These are phyloP conservation scores for Aegilops bicornis DNA, from an alignment of 176 grass and related monocot genomes.

Conservation along the genomic window DNA sequence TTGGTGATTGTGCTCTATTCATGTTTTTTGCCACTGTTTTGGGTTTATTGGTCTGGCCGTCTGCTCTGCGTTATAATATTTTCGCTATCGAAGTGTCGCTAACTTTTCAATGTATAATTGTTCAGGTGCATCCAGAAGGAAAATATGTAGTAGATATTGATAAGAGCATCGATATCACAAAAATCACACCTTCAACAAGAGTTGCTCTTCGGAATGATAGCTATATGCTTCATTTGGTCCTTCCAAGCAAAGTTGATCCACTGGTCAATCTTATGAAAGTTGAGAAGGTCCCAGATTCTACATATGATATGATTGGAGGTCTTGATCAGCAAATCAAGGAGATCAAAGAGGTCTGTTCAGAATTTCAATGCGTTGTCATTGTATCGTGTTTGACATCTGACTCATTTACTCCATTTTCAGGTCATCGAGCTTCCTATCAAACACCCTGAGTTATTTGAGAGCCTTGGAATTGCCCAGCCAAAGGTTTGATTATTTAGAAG, in stretches of 20 bases:
- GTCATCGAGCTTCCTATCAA: conserved; percentile 99
- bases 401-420: conserved; percentile 44
- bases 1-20: background rate
- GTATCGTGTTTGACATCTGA: background rate
- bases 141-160: conserved; percentile 98
- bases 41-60: background rate
- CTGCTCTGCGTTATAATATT: background rate
- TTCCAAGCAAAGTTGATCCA: conserved; percentile 98
- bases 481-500: conserved; percentile 53
- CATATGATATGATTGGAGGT: conserved; percentile 99
- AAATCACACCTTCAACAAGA: conserved; percentile 94
- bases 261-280: conserved; percentile 99
- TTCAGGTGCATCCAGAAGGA: conserved; percentile 96
- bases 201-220: conserved; percentile 99
- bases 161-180: conserved; percentile 97
- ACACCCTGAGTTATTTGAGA: conserved; percentile 97
- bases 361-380: background rate
- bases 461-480: conserved; percentile 96
- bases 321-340: conserved; percentile 99
- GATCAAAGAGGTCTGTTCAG: conserved; percentile 86
- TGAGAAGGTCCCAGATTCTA: conserved; percentile 99
- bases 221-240: conserved; percentile 88
- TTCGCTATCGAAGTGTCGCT: background rate
- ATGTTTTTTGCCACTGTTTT: background rate
- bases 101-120: conserved; percentile 30